phyloP scores from a whole-genome alignment of 345 rosid genomes.

The Arabidopsis arenosa region DNA sequence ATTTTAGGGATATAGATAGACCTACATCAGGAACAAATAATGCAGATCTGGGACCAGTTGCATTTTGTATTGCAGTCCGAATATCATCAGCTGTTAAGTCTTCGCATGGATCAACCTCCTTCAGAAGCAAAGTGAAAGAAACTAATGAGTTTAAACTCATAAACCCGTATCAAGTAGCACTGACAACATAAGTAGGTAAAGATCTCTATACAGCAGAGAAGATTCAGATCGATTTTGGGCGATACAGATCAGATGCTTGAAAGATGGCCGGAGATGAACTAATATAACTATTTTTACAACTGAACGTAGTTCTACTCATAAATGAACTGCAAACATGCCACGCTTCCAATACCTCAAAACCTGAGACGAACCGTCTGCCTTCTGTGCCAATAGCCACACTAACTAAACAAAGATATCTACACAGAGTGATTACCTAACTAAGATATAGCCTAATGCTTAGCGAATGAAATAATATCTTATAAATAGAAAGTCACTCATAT shows the following conservation, averaged over 20 bases:
- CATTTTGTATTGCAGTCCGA: conserved; percentile 95
- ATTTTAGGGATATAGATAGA: conserved; percentile 12
- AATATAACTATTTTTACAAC: background rate
- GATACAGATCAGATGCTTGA: background rate
- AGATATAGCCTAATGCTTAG: background rate
- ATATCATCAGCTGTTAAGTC: conserved; percentile 94
- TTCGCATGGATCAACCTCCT: conserved; percentile 99
- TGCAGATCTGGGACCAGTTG: conserved; percentile 91
- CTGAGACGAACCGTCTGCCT: background rate
- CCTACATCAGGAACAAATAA: conserved; percentile 91
- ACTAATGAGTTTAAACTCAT: background rate
- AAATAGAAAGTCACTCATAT: background rate
- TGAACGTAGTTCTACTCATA: background rate
- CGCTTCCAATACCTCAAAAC: background rate
- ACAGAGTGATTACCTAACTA: background rate
- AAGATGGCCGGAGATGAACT: background rate
- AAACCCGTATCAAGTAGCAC: background rate
- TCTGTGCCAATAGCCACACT: conserved; percentile 14
- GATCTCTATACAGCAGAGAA: conserved; percentile 16
- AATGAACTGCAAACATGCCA: background rate
- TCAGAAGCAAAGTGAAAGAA: conserved; percentile 30
- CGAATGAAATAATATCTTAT: background rate
- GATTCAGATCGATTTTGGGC: background rate
- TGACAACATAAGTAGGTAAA: conserved; percentile 6
- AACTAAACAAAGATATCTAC: conserved; percentile 9